Evolutionary conservation across 1,284 basidiomycete species (phyloP).

Genomic region (Phaffia rhodozyma): DNA sequence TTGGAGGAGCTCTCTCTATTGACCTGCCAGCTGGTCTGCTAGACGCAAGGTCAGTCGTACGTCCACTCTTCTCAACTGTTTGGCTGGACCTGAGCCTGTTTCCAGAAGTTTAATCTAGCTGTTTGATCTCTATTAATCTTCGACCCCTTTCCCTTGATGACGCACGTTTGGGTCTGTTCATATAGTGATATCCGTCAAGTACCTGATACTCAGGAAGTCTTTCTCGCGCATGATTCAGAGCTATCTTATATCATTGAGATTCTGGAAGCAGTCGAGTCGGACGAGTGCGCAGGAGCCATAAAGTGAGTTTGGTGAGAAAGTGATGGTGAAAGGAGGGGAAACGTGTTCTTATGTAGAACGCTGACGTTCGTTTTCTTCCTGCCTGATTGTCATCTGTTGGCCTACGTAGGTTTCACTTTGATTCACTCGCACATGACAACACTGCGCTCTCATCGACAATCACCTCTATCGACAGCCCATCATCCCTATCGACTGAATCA

Average conservation of each 20-base stretch:
- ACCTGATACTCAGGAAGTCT: slow-evolving; percentile 95
- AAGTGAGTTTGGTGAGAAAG: slow-evolving; percentile 42
- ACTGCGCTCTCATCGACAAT: slow-evolving; percentile 39
- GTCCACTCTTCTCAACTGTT: slow-evolving; percentile 11
- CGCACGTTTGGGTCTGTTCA: not conserved
- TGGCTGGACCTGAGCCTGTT: not conserved
- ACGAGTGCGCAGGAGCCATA: slow-evolving; percentile 46
- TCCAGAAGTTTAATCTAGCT: not conserved
- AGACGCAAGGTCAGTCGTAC: slow-evolving; percentile 68
- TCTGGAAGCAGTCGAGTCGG: slow-evolving; percentile 55
- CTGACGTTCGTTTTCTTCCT: not conserved
- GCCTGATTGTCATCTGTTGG: not conserved
- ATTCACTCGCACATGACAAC: slow-evolving; percentile 86
- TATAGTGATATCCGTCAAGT: slow-evolving; percentile 75
- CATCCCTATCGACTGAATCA: not conserved
- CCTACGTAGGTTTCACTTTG: slow-evolving; percentile 67
- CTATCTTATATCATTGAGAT: slow-evolving; percentile 79
- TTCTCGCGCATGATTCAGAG: slow-evolving; percentile 56
- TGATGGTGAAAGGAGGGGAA: not conserved
- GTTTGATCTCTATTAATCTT: not conserved
- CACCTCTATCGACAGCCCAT: not conserved
- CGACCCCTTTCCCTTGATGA: not conserved
- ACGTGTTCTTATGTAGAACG: not conserved
- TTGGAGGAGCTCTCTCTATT: slow-evolving; percentile 64
- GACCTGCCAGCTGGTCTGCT: slow-evolving; percentile 49